These are phyloP conservation scores for Wickerhamiella australiensis DNA, from an alignment of 805 yeast genomes.

Conservation along the genomic window DNA sequence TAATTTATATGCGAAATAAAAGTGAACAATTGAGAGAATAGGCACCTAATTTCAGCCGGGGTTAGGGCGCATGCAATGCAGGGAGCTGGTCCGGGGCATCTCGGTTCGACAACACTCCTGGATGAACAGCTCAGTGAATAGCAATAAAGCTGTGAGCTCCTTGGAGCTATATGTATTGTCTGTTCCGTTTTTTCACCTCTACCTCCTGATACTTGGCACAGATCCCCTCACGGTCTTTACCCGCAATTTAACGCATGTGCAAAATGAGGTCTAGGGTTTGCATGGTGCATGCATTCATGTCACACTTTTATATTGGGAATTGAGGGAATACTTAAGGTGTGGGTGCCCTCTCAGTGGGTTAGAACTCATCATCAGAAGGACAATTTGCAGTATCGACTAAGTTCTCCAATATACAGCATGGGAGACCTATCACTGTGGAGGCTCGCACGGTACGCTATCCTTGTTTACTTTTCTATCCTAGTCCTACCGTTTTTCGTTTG, in stretches of 20 bases:
- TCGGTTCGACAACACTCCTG: too few relatives aligned
- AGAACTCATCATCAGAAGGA: neutral
- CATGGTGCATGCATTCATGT: neutral
- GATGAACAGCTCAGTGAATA: too few relatives aligned
- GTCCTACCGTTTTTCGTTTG: neutral
- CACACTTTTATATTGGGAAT: neutral
- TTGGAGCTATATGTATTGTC: too few relatives aligned
- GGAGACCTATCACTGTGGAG: neutral
- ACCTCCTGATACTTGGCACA: too few relatives aligned
- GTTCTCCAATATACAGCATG: too few relatives aligned
- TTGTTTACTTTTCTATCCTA: constrained; percentile 3
- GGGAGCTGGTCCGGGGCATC: too few relatives aligned
- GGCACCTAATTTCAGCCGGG: neutral
- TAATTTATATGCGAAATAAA: neutral
- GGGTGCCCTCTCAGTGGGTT: neutral
- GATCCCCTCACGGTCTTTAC: too few relatives aligned
- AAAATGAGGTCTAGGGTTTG: constrained; percentile 2
- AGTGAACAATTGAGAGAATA: neutral
- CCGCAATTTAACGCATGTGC: neutral
- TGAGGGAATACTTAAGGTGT: neutral
- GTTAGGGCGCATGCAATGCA: neutral
- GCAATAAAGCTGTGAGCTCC: too few relatives aligned
- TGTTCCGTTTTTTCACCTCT: too few relatives aligned
- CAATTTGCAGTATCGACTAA: too few relatives aligned
- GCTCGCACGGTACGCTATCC: neutral